phyloP scores from a whole-genome alignment of 1,139 yeast species.

The Casaregolazyma suthepensis region DNA sequence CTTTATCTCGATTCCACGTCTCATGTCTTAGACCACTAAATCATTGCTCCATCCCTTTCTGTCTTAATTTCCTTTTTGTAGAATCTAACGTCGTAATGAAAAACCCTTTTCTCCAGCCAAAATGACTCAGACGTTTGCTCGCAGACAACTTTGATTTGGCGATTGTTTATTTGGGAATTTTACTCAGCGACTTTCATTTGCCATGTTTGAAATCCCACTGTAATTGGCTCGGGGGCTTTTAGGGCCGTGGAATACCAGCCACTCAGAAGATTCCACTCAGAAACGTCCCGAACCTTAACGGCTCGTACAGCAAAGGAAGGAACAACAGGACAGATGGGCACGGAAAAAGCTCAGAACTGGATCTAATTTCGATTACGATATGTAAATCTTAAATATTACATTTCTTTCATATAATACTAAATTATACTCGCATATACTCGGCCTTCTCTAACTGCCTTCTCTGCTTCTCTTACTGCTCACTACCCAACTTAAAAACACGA shows the following conservation, averaged over 20 bases:
- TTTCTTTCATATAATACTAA: background rate
- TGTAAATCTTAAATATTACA: background rate
- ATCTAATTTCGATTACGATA: no score
- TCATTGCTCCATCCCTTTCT: background rate
- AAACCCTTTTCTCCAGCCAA: background rate
- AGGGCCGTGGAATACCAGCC: no score
- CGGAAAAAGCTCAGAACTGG: no score
- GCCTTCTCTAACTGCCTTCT: background rate
- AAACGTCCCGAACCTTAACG: background rate
- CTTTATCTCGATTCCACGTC: background rate
- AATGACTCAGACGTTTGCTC: background rate
- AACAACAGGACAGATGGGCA: no score
- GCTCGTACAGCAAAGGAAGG: no score
- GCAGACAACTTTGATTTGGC: background rate
- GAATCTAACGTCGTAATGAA: background rate
- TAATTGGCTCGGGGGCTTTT: no score
- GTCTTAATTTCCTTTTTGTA: background rate
- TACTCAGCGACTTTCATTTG: background rate
- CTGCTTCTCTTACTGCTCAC: no score
- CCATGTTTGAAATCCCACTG: background rate
- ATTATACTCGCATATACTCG: background rate
- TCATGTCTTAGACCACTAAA: background rate
- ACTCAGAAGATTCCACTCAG: no score
- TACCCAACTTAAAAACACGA: no score
- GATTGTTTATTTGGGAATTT: background rate